Evolutionary conservation across 2,329 filamentous ascomycete species (phyloP), one percentile per base, ranked within the genome.

Genomic region (Cladophialophora exuberans): DNA sequence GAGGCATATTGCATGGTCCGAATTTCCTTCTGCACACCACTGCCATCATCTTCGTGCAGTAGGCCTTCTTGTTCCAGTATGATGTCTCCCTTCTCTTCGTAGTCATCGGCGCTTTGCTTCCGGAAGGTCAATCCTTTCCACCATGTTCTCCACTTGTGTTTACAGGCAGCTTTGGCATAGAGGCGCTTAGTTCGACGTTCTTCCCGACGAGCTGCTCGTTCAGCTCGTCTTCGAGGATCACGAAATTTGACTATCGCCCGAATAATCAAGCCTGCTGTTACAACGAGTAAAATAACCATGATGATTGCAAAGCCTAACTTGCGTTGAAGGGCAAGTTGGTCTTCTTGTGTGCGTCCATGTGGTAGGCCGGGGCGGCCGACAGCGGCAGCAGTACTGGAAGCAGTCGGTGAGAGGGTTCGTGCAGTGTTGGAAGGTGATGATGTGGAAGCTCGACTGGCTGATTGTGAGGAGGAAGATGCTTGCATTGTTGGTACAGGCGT

Each of bases 101-200:
- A 77, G 56, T 79, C 72, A 20, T 63, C 62, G 26, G 69, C 66
- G 45, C 63, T 64, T 53, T 49, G 69, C 51, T 69, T 67, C 45
- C 66, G 65, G 35, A 70, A 65, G 3, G 68, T 65, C 31, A 70
- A 65, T 2, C 68, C 65, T 31, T 68, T 67, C 78, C 79, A 82
- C 72, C 77, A 81, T 47, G 76, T 73, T 28, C 73, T 71, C 72
- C 78, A 76, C 35, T 75, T 72, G 42, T 80, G 78, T 25, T 76
- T 70, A 18, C 79, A 74, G 17, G 81, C 81, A 25, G 81, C 80
- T 26, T 76, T 73, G 38, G 75, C 76, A 62, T 84, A 84, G 6
- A 77, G 73, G 10, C 76, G 72, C 9, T 72, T 77, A 23, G 76
- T 79, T 25, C 74, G 71, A 46, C 80, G 74, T 66, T 84, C 80